These are phyloP conservation scores for Sugiyamaella marilandica DNA, from an alignment of 805 yeast genomes.

Conservation along the genomic window DNA sequence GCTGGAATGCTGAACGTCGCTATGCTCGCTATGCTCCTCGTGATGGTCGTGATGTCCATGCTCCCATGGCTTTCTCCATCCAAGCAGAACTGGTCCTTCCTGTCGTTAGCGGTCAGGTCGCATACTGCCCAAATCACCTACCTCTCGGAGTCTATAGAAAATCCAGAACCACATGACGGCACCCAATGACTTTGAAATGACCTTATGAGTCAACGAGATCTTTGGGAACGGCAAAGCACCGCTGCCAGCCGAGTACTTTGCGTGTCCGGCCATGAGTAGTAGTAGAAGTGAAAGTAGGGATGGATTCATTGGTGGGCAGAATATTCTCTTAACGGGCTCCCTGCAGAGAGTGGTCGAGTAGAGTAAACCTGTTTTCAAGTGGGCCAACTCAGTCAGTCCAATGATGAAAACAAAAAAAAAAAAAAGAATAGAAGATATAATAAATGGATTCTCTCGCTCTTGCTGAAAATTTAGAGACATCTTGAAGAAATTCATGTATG, in stretches of 20 bases:
- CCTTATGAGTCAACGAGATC: slow-evolving; percentile 51
- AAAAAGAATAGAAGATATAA: no score
- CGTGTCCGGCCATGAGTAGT: slow-evolving; percentile 21
- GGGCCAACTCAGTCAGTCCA: no score
- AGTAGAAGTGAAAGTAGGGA: background rate
- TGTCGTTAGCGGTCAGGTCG: slow-evolving; percentile 5
- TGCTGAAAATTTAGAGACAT: no score
- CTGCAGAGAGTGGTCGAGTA: no score
- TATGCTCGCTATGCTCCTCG: slow-evolving; percentile 20
- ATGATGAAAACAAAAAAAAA: no score
- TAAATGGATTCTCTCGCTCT: no score
- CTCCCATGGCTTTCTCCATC: slow-evolving; percentile 41
- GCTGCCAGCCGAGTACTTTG: slow-evolving; percentile 32
- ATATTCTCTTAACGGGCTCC: background rate
- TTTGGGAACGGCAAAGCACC: slow-evolving; percentile 68
- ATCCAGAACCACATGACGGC: slow-evolving; percentile 91
- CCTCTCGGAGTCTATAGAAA: slow-evolving; percentile 73
- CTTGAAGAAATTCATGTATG: no score
- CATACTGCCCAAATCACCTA: slow-evolving; percentile 15
- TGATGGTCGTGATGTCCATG: slow-evolving; percentile 28
- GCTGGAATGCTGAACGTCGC: slow-evolving; percentile 1
- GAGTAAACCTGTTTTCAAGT: no score
- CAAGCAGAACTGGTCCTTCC: slow-evolving; percentile 38
- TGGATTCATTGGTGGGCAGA: slow-evolving; percentile 5
- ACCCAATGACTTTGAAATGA: slow-evolving; percentile 64